These are phyloP conservation scores for Plasmodium knowlesi DNA, from an alignment of 169 alveolate species.

Conservation along the genomic window DNA sequence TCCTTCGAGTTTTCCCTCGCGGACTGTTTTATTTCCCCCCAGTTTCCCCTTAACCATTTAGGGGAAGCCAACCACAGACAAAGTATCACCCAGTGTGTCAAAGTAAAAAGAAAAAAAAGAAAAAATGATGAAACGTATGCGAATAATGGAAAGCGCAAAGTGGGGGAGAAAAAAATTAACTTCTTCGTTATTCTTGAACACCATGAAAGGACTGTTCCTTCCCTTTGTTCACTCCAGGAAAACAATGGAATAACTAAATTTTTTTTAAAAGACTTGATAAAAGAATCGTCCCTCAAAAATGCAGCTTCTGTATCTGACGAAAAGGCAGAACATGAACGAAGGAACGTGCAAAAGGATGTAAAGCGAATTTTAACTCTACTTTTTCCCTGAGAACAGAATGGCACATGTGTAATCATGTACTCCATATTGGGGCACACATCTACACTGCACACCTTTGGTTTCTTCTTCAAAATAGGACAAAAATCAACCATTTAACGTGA, in stretches of 20 bases:
- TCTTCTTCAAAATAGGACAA: constrained; percentile 42
- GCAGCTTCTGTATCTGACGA: not conserved
- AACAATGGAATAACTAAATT: constrained; percentile 59
- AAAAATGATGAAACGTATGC: not conserved
- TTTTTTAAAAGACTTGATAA: constrained; percentile 72
- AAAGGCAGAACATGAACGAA: constrained; percentile 22
- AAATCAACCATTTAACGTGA: constrained; percentile 57
- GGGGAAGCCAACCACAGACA: constrained; percentile 35
- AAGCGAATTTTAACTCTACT: constrained; percentile 2
- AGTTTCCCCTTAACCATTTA: constrained; percentile 31
- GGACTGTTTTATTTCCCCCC: not conserved
- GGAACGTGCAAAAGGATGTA: constrained; percentile 16
- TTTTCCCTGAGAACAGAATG: not conserved
- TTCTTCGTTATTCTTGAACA: not conserved
- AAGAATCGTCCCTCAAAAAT: constrained; percentile 40
- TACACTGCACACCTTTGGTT: not conserved
- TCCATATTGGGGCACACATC: not conserved
- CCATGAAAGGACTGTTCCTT: not conserved
- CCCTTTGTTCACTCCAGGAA: constrained; percentile 25
- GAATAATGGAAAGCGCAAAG: not conserved
- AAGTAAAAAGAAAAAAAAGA: not conserved
- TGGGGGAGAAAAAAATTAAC: not conserved
- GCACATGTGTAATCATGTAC: not conserved
- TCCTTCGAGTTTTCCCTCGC: not conserved
- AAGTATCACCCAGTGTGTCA: constrained; percentile 5